phyloP scores from a whole-genome alignment of 768 basidiomycete genomes.

The Cubamyces sp. region DNA sequence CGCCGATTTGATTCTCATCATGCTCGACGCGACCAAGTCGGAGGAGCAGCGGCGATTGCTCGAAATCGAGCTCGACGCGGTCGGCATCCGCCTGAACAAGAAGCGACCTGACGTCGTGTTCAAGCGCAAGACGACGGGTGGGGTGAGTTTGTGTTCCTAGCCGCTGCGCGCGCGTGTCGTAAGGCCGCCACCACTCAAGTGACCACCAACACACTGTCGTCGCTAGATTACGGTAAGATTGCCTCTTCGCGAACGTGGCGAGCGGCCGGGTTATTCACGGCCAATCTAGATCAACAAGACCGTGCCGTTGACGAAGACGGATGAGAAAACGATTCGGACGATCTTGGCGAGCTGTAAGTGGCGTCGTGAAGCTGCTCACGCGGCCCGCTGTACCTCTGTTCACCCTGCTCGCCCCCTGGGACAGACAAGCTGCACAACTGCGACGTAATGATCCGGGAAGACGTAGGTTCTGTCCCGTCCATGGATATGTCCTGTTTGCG shows the following conservation, averaged over 20 bases:
- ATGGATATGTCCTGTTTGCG: constrained; percentile 11
- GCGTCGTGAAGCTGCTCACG: neutral
- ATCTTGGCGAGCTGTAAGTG: constrained; percentile 85
- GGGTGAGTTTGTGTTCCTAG: constrained; percentile 54
- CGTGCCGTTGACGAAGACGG: constrained; percentile 91
- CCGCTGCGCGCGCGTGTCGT: constrained; percentile 11
- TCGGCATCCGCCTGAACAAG: constrained; percentile 94
- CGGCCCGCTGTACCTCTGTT: neutral
- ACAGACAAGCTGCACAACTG: constrained; percentile 90
- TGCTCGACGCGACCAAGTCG: constrained; percentile 92
- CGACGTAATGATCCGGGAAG: constrained; percentile 98
- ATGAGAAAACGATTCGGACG: constrained; percentile 92
- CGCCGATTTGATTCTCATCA: constrained; percentile 85
- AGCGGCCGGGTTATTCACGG: constrained; percentile 8
- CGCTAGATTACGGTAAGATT: constrained; percentile 69
- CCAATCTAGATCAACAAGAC: constrained; percentile 75
- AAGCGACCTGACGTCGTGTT: constrained; percentile 92
- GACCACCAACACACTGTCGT: neutral
- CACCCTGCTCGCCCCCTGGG: neutral
- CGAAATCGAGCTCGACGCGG: constrained; percentile 94
- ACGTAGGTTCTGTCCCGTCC: constrained; percentile 55
- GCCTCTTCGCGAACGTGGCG: neutral
- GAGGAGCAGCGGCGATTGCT: constrained; percentile 88
- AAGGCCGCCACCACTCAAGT: constrained; percentile 15
- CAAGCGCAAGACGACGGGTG: constrained; percentile 91